A percentile compares a stretch with the other conserved stretches of the same genome.
phyloP scores from a whole-genome alignment of 2,329 filamentous ascomycete species.

The Xylaria sp. region DNA sequence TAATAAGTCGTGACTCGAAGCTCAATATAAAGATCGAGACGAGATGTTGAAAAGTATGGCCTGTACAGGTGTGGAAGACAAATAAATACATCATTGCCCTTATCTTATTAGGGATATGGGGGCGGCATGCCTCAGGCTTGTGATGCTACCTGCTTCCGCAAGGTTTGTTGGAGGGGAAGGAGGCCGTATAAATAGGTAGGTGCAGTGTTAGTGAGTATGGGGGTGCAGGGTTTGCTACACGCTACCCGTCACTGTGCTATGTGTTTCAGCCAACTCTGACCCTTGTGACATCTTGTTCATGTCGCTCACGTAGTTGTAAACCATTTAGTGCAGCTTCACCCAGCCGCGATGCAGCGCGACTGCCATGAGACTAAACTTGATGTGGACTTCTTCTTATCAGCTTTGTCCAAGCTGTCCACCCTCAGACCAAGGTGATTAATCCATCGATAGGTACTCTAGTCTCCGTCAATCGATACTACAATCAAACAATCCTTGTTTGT shows the following conservation, averaged over 20 bases:
- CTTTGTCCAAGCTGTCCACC: constrained; percentile 4
- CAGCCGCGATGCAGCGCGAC: constrained; percentile 23
- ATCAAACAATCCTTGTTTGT: constrained; percentile 19
- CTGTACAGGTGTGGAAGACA: not conserved
- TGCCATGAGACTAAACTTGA: constrained; percentile 2
- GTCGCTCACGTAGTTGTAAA: constrained; percentile 13
- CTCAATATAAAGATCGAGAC: not conserved
- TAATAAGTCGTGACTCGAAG: not conserved
- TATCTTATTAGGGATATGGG: constrained; percentile 32
- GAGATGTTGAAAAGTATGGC: not conserved
- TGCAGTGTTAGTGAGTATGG: not conserved
- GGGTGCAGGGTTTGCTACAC: constrained; percentile 2
- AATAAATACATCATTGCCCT: not conserved
- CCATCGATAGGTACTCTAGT: constrained; percentile 2
- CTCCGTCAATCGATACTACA: constrained; percentile 3
- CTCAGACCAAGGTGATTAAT: constrained; percentile 4
- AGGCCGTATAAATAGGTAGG: constrained; percentile 1
- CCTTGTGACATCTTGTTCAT: constrained; percentile 24
- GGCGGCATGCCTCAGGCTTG: not conserved
- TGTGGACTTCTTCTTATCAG: constrained; percentile 13
- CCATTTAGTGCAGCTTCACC: constrained; percentile 26
- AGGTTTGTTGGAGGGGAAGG: not conserved
- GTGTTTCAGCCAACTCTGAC: constrained; percentile 15
- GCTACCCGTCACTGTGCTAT: not conserved
- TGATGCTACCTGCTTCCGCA: not conserved